A percentile compares a stretch with the other conserved stretches of the same genome.
These are phyloP conservation scores for Penicillium macrosclerotiorum DNA, from an alignment of 495 filamentous ascomycete genomes.

Conservation along the genomic window DNA sequence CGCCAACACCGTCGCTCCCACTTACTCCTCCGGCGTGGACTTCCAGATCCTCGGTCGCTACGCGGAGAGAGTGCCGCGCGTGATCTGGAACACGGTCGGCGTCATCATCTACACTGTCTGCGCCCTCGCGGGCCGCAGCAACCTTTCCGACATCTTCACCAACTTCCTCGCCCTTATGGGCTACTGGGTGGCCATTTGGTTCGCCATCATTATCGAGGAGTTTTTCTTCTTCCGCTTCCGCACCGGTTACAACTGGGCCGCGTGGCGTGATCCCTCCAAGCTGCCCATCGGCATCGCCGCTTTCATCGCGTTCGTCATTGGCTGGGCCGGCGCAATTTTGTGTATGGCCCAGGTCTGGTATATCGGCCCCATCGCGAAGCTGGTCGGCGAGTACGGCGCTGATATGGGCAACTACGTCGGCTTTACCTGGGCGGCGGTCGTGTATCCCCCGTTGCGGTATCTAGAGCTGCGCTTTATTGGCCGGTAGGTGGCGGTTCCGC, in stretches of 20 bases:
- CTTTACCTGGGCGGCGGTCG: conserved; percentile 45
- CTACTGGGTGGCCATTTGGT: conserved; percentile 69
- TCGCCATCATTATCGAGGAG: conserved; percentile 62
- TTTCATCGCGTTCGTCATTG: conserved; percentile 60
- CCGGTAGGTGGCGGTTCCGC: too few species aligned
- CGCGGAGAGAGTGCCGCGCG: conserved; percentile 55
- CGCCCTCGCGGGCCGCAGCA: conserved; percentile 59
- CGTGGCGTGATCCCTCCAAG: conserved; percentile 57
- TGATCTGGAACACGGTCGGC: conserved; percentile 60
- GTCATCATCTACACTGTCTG: conserved; percentile 62
- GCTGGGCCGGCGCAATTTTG: conserved; percentile 67
- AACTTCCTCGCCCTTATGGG: conserved; percentile 75
- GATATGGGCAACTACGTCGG: conserved; percentile 58
- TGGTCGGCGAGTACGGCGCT: conserved; percentile 58
- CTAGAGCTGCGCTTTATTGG: conserved; percentile 47
- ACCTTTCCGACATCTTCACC: conserved; percentile 63
- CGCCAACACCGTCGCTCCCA: conserved; percentile 67
- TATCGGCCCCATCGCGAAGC: conserved; percentile 57
- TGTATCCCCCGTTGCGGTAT: conserved; percentile 51
- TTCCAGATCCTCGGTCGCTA: conserved; percentile 64
- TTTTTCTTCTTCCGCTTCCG: conserved; percentile 58
- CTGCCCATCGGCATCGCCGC: conserved; percentile 64
- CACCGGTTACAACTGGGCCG: conserved; percentile 56
- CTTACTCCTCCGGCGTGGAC: conserved; percentile 68
- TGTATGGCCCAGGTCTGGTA: conserved; percentile 74